Conservation (phyloP, 129 eudicot species). For the Artemisia argyi region DNA sequence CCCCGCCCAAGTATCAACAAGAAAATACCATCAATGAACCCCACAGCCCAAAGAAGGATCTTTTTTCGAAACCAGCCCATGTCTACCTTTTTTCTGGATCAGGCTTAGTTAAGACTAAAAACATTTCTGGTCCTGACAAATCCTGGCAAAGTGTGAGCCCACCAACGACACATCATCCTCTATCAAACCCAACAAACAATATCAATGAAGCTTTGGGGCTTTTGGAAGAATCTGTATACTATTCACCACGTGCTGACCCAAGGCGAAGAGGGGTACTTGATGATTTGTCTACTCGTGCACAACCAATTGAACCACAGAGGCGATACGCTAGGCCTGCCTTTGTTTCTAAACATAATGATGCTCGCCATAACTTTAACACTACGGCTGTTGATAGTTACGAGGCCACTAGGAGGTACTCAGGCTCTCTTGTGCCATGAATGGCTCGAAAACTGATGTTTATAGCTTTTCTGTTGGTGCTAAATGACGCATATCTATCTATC, state of each 20-base stretch:
- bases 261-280: slow-evolving; percentile 37
- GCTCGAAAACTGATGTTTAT: background rate
- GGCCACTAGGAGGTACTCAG: background rate
- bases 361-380: slow-evolving; percentile 2
- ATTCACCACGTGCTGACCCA: slow-evolving; percentile 31
- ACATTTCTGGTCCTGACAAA: slow-evolving; percentile 17
- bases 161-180: slow-evolving; percentile 22
- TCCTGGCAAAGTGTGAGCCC: slow-evolving; percentile 16
- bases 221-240: slow-evolving; percentile 30
- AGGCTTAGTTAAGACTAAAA: slow-evolving; percentile 7
- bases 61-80: background rate
- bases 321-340: slow-evolving; percentile 38
- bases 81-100: slow-evolving; percentile 17
- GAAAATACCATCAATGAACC: background rate
- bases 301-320: slow-evolving; percentile 30
- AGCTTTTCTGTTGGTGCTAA: background rate
- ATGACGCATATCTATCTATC: slow-evolving; percentile 5
- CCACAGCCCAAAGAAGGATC: slow-evolving; percentile 4
- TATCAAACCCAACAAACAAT: slow-evolving; percentile 22
- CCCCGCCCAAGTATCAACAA: slow-evolving; percentile 18
- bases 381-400: background rate
- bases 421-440: background rate
- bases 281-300: slow-evolving; percentile 35
- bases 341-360: slow-evolving; percentile 22
- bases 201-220: slow-evolving; percentile 30